Conservation (phyloP, 495 filamentous ascomycete species). For the Penicillium longicatenatum region DNA sequence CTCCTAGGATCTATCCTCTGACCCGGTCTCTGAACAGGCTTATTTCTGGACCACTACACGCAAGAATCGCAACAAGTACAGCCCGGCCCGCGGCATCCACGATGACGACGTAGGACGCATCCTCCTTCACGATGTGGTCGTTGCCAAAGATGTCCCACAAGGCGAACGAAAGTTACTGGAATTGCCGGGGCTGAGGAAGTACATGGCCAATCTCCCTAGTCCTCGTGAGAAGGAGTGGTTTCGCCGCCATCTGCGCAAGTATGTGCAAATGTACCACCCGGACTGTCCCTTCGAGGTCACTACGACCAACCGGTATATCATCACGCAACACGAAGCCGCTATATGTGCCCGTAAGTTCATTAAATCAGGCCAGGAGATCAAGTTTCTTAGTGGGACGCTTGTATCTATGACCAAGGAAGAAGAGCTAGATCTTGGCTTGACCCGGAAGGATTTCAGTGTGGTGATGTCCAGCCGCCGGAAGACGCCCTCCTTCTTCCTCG, state of each 20-base stretch:
- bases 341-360: constrained; percentile 81
- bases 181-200: constrained; percentile 73
- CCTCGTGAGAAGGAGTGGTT: constrained; percentile 88
- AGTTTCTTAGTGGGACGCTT: constrained; percentile 85
- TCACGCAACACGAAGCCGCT: constrained; percentile 81
- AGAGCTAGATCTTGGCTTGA: constrained; percentile 74
- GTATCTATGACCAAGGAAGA: constrained; percentile 89
- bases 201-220: constrained; percentile 62
- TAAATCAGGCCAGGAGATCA: constrained; percentile 79
- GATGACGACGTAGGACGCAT: constrained; percentile 81
- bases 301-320: constrained; percentile 95
- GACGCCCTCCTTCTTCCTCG: constrained; percentile 84
- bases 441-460: constrained; percentile 91
- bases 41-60: constrained; percentile 96
- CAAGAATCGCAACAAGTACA: constrained; percentile 89
- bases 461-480: constrained; percentile 92
- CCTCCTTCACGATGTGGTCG: constrained; percentile 73
- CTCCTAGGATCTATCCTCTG: constrained; percentile 15
- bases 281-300: constrained; percentile 94
- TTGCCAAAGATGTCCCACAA: constrained; percentile 65
- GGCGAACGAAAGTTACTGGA: constrained; percentile 74
- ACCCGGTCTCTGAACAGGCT: constrained; percentile 54
- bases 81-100: constrained; percentile 73
- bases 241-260: constrained; percentile 79
- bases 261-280: constrained; percentile 88